Evolutionary conservation across 1,284 basidiomycete species (phyloP).

Genomic region (Cryptococcus jaspeensis): DNA sequence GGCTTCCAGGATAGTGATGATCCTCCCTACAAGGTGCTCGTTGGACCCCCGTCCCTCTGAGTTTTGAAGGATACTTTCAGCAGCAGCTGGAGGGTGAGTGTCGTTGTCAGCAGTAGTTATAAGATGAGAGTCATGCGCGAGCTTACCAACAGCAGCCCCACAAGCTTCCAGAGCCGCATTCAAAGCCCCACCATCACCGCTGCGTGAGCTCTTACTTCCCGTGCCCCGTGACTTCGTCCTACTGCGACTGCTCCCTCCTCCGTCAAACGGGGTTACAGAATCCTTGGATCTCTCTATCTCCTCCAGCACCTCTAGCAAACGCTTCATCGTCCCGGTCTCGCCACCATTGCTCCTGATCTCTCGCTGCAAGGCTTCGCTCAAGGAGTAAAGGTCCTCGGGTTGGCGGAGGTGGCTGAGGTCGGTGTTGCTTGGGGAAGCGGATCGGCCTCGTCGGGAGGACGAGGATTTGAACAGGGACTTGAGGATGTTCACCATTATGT

Average conservation of each 20-base stretch:
- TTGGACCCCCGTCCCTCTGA: not conserved
- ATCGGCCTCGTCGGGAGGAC: not conserved
- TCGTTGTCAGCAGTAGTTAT: not conserved
- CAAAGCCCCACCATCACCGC: not conserved
- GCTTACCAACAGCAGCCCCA: constrained; percentile 15
- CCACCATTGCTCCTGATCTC: not conserved
- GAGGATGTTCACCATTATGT: constrained; percentile 10
- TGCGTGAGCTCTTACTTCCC: not conserved
- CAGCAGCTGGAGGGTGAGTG: too few relatives aligned
- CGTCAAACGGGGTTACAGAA: not conserved
- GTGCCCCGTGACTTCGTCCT: not conserved
- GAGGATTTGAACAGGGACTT: constrained; percentile 14
- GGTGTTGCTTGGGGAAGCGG: not conserved
- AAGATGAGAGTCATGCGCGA: not conserved
- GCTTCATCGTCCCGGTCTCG: constrained; percentile 1
- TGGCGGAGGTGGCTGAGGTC: not conserved
- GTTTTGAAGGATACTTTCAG: not conserved
- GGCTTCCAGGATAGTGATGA: constrained; percentile 22
- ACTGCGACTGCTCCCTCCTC: not conserved
- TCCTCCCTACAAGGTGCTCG: not conserved
- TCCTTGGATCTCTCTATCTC: not conserved
- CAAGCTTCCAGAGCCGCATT: constrained; percentile 7
- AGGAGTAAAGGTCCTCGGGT: not conserved
- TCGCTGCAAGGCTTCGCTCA: not conserved
- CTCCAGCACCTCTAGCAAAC: constrained; percentile 4